These are phyloP conservation scores for Cenchrus purpureus DNA, from an alignment of 176 grass and related monocot genomes.

Conservation along the genomic window DNA sequence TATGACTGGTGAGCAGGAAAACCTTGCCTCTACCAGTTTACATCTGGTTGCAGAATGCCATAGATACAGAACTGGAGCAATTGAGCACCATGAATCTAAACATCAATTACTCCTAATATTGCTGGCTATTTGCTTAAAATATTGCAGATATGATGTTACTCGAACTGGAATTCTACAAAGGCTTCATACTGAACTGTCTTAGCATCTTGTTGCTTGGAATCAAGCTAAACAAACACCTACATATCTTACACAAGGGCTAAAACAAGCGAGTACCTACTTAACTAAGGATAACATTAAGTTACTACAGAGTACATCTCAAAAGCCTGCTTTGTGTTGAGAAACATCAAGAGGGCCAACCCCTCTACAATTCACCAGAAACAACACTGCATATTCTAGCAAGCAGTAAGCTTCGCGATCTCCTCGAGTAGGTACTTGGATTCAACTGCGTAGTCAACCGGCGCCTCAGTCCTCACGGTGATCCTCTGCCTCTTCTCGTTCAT, in stretches of 20 bases:
- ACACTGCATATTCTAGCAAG: slow-evolving; percentile 28
- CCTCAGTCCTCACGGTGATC: slow-evolving; percentile 73
- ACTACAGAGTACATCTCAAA: not conserved
- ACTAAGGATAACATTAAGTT: not conserved
- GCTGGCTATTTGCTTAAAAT: not conserved
- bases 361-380: not conserved
- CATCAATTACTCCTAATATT: not conserved
- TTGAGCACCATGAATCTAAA: no score
- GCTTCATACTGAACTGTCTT: not conserved
- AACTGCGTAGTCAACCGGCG: slow-evolving; percentile 58
- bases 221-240: slow-evolving; percentile 1
- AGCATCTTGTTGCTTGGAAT: not conserved
- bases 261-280: not conserved
- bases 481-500: slow-evolving; percentile 87
- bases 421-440: slow-evolving; percentile 87
- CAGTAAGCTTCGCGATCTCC: slow-evolving; percentile 74
- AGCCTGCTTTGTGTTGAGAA: not conserved
- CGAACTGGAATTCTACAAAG: not conserved
- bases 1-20: not conserved
- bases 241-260: slow-evolving; percentile 33
- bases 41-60: not conserved
- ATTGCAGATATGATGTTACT: not conserved
- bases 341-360: not conserved
- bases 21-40: not conserved
- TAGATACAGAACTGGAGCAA: not conserved